Evolutionary conservation across 2,329 filamentous ascomycete genomes (phyloP), one percentile per base, ranked within the genome.

Genomic region (Sclerotinia spermophila): DNA sequence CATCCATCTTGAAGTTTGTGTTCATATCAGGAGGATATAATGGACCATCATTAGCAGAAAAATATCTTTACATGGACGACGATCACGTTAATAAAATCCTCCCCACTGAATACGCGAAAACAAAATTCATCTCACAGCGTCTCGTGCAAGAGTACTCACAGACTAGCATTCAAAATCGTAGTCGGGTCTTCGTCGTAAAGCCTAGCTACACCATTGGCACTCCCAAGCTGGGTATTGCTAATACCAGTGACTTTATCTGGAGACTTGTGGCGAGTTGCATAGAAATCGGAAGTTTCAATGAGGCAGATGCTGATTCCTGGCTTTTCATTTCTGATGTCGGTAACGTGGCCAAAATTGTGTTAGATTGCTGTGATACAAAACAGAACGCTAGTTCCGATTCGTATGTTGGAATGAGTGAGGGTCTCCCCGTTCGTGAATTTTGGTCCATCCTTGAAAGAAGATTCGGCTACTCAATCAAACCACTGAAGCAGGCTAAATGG

Each of bases 91-190:
- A 48, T 35, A 15, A 61, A 2, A 33, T 27, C 7, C 97, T 2
- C 87, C 87, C 68, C 51, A 96, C 92, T 0, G 94, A 94, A 17
- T 97, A 97, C 77, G 93, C 93, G 4, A 93, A 97, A 80, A 89
- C 87, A 75, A 97, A 97, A 81, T 97, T 93, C 92, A 90, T 83
- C 40, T 82, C 82, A 3, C 85, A 89, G 75, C 81, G 85, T 53
- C 83, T 97, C 58, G 87, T 93, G 27, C 44, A 66, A 35, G 56
- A 65, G 30, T 71, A 53, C 33, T 58, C 69, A 7, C 27, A 61
- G 40, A 38, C 21, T 17, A 53, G 44, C 21, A 13, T 33, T 27
- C 42, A 60, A 10, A 55, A 64, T 10, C 11, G 30, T 19, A 66
- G 59, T 19, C 72, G 58, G 3, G 58, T 75, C 5, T 71, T 70